A percentile compares a stretch with the other conserved stretches of the same genome.
Conservation (phyloP, 495 filamentous ascomycete species). For the Tuber aestivum region DNA sequence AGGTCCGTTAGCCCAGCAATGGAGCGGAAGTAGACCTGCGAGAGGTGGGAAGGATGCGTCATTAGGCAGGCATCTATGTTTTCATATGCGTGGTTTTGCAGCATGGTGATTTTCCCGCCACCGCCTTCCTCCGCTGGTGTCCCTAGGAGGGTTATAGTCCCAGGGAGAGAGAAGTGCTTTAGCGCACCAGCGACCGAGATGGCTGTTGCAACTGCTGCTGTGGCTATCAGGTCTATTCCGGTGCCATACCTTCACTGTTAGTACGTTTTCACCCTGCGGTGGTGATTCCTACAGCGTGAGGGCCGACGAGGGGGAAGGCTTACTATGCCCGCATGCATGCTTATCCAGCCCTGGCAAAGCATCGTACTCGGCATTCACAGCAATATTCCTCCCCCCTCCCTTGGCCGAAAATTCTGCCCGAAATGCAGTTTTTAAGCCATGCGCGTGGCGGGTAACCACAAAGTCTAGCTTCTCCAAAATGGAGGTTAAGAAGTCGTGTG, state of each 20-base stretch:
- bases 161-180: constrained; percentile 47
- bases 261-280: not conserved
- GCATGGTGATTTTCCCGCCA: constrained; percentile 62
- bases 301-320: not conserved
- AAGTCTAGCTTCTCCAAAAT: constrained; percentile 15
- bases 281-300: not conserved
- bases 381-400: constrained; percentile 39
- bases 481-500: not conserved
- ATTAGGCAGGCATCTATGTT: not conserved
- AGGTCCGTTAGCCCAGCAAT: not conserved
- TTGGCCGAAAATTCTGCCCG: constrained; percentile 43
- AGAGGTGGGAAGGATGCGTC: not conserved
- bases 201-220: constrained; percentile 55
- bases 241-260: not conserved
- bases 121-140: constrained; percentile 68
- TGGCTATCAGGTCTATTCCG: constrained; percentile 54
- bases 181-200: constrained; percentile 54
- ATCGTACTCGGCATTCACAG: constrained; percentile 47
- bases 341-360: constrained; percentile 40
- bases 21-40: not conserved
- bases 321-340: constrained; percentile 63
- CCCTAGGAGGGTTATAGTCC: constrained; percentile 59
- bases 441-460: constrained; percentile 42
- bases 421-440: constrained; percentile 44
- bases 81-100: constrained; percentile 42